phyloP scores from a whole-genome alignment of 805 yeast species.

The Kuraishia borneana region DNA sequence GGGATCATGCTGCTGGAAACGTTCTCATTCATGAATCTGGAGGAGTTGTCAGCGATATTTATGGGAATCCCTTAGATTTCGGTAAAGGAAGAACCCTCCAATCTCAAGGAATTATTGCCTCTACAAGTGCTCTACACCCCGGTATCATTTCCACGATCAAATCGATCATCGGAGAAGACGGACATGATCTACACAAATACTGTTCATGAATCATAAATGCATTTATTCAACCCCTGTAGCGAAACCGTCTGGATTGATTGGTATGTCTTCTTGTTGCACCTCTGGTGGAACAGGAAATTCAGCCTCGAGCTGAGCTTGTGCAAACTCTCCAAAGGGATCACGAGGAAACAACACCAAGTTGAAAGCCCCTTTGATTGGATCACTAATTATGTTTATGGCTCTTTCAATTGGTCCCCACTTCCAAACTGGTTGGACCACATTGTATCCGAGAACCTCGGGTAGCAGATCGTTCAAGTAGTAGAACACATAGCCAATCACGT shows the following conservation, averaged over 20 bases:
- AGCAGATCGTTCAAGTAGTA: conserved; percentile 27
- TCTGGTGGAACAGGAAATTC: no score
- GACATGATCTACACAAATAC: conserved; percentile 17
- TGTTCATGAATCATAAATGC: conserved; percentile 4
- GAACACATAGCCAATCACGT: conserved; percentile 29
- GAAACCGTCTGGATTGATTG: no score
- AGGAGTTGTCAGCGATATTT: conserved; percentile 79
- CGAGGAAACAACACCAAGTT: no score
- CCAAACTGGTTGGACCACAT: conserved; percentile 32
- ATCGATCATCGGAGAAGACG: conserved; percentile 20
- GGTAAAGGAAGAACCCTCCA: conserved; percentile 73
- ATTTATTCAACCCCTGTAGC: neutral
- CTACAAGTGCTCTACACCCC: conserved; percentile 36
- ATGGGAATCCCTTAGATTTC: conserved; percentile 66
- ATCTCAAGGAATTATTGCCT: conserved; percentile 92
- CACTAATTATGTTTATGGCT: no score
- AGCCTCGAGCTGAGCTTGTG: no score
- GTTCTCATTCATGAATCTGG: conserved; percentile 83
- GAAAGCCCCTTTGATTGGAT: no score
- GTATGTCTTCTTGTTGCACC: no score
- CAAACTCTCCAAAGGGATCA: no score
- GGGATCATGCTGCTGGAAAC: conserved; percentile 99
- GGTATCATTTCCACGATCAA: conserved; percentile 39
- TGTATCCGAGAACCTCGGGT: conserved; percentile 24
- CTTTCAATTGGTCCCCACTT: conserved; percentile 10